Conservation (phyloP, 2,329 filamentous ascomycete species). For the Pestalotiopsis sp. region DNA sequence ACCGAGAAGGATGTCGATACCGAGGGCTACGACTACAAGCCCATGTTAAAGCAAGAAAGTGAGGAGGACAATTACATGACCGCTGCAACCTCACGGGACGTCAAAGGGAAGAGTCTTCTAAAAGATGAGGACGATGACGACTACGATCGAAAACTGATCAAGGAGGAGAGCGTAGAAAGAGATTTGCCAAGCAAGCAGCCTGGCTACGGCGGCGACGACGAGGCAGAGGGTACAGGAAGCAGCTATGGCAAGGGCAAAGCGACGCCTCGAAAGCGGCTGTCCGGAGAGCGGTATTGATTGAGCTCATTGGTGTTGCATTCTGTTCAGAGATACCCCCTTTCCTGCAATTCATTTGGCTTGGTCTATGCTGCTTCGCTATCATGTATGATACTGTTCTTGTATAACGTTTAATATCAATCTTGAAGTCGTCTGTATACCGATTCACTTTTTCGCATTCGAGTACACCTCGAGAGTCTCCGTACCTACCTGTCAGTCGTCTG, state of each 20-base stretch:
- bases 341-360: not conserved
- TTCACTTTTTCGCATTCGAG: not conserved
- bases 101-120: not conserved
- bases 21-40: not conserved
- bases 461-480: too few species aligned
- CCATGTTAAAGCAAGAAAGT: constrained; percentile 4
- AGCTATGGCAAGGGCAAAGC: constrained; percentile 5
- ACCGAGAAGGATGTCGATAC: constrained; percentile 12
- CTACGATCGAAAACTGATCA: not conserved
- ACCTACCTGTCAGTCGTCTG: too few species aligned
- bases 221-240: constrained; percentile 5
- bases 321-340: constrained; percentile 3
- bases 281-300: not conserved
- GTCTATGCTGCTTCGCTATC: not conserved
- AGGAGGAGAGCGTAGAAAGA: constrained; percentile 14
- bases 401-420: not conserved
- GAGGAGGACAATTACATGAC: not conserved
- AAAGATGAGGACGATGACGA: constrained; percentile 11
- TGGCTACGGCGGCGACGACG: constrained; percentile 4
- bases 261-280: not conserved
- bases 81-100: not conserved
- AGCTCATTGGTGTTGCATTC: not conserved
- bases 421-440: not conserved
- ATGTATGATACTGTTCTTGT: not conserved
- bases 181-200: not conserved